Conservation (phyloP, 2,329 filamentous ascomycete genomes). For the Aspergillus novofumigatus region DNA sequence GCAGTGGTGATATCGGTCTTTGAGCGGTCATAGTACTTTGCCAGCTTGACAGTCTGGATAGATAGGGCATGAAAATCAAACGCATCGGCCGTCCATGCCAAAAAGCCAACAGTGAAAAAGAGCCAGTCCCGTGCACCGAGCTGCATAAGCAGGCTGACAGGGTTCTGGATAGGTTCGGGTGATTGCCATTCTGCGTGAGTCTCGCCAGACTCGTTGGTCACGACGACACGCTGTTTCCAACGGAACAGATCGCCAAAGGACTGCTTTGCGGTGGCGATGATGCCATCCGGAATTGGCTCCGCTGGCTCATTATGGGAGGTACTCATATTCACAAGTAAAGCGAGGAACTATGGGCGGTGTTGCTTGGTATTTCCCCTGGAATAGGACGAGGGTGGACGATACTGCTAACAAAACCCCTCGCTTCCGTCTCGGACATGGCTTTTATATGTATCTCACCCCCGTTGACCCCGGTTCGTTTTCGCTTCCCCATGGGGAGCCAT, state of each 20-base stretch:
- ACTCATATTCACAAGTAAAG: conserved; percentile 2
- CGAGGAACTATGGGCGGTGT: neutral
- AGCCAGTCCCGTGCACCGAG: conserved; percentile 66
- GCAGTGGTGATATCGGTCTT: conserved; percentile 67
- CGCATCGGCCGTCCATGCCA: conserved; percentile 75
- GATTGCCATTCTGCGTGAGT: conserved; percentile 63
- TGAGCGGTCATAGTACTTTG: conserved; percentile 54
- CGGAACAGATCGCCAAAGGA: conserved; percentile 61
- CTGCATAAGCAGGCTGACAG: conserved; percentile 63
- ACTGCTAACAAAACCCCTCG: neutral
- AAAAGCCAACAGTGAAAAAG: conserved; percentile 70
- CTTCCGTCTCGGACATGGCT: neutral
- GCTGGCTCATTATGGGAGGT: conserved; percentile 47
- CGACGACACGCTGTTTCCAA: conserved; percentile 69
- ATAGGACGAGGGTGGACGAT: conserved; percentile 2
- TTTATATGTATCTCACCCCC: neutral
- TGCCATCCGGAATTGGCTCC: conserved; percentile 64
- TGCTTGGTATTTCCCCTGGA: neutral
- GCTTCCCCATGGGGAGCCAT: neutral
- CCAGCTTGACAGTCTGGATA: conserved; percentile 71
- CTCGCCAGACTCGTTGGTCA: conserved; percentile 53
- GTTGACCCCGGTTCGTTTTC: neutral
- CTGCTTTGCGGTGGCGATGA: conserved; percentile 62
- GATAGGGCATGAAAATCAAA: conserved; percentile 81
- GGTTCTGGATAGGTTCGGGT: conserved; percentile 64